Evolutionary conservation across 1,284 basidiomycete genomes (phyloP).

Genomic region (Austroboletus novae-zelandiae): DNA sequence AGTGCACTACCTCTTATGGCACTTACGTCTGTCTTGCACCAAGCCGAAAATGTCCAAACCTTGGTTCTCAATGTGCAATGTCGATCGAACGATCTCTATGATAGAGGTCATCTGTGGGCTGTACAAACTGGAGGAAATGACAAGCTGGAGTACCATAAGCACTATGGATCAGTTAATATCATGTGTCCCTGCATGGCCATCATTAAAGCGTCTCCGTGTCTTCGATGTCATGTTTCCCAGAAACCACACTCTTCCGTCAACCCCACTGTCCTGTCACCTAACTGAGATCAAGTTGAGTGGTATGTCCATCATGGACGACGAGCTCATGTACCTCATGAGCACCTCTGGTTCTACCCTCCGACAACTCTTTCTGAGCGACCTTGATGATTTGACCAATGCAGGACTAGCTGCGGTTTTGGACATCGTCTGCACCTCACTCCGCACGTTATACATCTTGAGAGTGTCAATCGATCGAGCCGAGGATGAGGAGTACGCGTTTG

Average conservation of each 20-base stretch:
- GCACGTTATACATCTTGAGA: background rate
- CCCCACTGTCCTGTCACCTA: background rate
- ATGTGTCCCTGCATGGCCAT: slow-evolving; percentile 12
- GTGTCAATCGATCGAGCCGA: background rate
- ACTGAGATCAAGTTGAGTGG: background rate
- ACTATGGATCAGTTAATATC: slow-evolving; percentile 3
- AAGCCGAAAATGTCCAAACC: background rate
- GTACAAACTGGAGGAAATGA: slow-evolving; percentile 1
- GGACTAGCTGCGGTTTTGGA: background rate
- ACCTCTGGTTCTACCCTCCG: slow-evolving; percentile 7
- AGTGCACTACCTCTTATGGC: too few species aligned
- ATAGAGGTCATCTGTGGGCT: background rate
- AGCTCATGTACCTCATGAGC: slow-evolving; percentile 4
- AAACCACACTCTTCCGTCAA: background rate
- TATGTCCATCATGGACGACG: slow-evolving; percentile 7
- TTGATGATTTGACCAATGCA: background rate
- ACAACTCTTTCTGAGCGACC: background rate
- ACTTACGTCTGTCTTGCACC: background rate
- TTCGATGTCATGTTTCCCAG: background rate
- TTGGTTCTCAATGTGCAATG: background rate
- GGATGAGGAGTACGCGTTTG: slow-evolving; percentile 8
- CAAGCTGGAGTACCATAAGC: too few species aligned
- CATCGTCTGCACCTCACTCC: slow-evolving; percentile 1
- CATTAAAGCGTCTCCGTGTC: slow-evolving; percentile 7
- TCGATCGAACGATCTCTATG: too few species aligned